Base-by-base conservation (phyloP, 305 asterid species). In the Fraxinus ornus region DNA sequence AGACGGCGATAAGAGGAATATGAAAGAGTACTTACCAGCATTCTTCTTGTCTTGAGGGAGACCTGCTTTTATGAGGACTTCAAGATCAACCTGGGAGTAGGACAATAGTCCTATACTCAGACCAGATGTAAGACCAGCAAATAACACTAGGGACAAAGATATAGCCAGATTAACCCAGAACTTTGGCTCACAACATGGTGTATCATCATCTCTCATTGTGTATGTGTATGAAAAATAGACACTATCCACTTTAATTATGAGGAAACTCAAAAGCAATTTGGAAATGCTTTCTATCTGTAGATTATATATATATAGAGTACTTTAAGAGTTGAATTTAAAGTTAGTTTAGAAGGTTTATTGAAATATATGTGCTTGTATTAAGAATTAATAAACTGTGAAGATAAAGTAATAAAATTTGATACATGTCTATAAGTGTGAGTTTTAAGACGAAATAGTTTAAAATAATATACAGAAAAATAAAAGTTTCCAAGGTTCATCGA, bases 61-160 rank as follows among this genome's bases (percentile, higher is more conserved):
- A 60, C 90, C 90, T 49, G 90, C 75, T 66, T 88, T 88, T 10
- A 79, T 5, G 36, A 88, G 88, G 79, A 87, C 90, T 79, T 87
- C 87, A 77, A 87, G 90, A 73, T 88, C 90, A 64, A 88, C 86
- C 79, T 85, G 82, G 85, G 84, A 79, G 84, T 83, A 80, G 1
- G 90, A 83, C 68, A 88, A 41, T 9, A 88, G 83, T n/a, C 90
- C 90, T n/a, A 88, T 75, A 36, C 88, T 85, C 2, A 88, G 86
- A 8, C 90, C 90, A 1, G 88, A 88, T 4, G 87, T 82, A 47
- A 88, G 83, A 12, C 83, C 90, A 7, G 88, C 88, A 55, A 88
- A 85, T 22, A 84, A 15, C 21, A 88, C 87, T 7, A 88, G 88
- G 55, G 12, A 36, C 10, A 78, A 22, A 1, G 88, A 79, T n/a